These are phyloP conservation scores for Onygena corvina DNA, from an alignment of 2,329 filamentous ascomycete species.

Conservation along the genomic window DNA sequence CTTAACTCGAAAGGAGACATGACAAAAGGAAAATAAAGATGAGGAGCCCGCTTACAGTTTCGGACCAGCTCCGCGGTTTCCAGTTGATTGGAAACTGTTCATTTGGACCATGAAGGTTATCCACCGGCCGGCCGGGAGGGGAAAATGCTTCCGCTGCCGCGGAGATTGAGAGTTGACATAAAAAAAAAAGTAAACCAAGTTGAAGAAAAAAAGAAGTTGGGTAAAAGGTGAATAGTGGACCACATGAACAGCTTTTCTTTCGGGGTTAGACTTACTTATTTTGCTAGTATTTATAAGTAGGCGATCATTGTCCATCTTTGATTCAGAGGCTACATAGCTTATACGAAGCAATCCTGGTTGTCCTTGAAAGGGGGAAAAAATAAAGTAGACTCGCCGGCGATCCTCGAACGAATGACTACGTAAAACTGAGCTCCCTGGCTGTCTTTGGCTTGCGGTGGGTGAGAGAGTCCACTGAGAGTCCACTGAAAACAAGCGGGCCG, in stretches of 20 bases:
- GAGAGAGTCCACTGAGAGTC: neutral
- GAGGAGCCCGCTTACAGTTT: constrained; percentile 1
- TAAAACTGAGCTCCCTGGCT: constrained; percentile 1
- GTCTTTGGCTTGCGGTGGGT: constrained; percentile 1
- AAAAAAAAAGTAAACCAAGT: neutral
- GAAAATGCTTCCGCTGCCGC: constrained; percentile 1
- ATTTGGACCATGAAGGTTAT: constrained; percentile 2
- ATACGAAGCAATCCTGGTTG: neutral
- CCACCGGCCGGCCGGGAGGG: constrained; percentile 1
- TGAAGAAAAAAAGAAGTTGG: no score
- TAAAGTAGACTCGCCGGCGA: neutral
- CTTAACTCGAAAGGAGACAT: neutral
- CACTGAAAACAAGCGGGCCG: neutral
- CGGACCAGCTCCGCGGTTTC: constrained; percentile 5
- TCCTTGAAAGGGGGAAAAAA: constrained; percentile 2
- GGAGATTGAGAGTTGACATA: neutral
- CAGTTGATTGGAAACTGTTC: constrained; percentile 3
- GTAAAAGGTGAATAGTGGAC: neutral
- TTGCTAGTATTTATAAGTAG: no score
- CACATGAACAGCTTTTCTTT: neutral
- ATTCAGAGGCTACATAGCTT: constrained; percentile 2
- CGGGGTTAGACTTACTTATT: neutral
- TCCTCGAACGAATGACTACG: constrained; percentile 3
- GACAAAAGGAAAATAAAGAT: neutral
- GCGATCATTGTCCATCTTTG: no score